Conservation (phyloP, 176 grass and related monocot species). For the Themeda triandra region DNA sequence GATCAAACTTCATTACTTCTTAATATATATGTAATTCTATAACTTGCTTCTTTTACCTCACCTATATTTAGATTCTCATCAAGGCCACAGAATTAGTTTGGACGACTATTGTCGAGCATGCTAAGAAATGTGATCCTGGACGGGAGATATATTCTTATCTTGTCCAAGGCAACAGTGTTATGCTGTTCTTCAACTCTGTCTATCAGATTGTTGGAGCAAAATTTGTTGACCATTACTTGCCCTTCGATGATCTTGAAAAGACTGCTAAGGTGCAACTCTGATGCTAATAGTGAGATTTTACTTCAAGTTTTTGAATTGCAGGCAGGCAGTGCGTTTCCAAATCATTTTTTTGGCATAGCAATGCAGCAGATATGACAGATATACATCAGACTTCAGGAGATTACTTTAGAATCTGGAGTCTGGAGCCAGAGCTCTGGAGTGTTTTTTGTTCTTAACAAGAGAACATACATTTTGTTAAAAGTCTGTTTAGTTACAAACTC, state of each 20-base stretch:
- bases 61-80: slow-evolving; percentile 28
- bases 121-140: slow-evolving; percentile 38
- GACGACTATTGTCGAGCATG: slow-evolving; percentile 36
- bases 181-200: slow-evolving; percentile 23
- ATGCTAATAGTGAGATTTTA: background rate
- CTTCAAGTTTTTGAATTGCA: background rate
- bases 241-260: slow-evolving; percentile 11
- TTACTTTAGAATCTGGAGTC: too few relatives aligned
- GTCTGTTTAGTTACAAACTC: background rate
- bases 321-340: too few relatives aligned
- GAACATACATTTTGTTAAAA: background rate
- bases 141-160: slow-evolving; percentile 11
- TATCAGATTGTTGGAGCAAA: background rate
- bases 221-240: background rate
- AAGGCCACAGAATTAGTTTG: background rate
- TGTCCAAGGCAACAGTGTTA: background rate
- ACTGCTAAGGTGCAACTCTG: background rate
- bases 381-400: background rate
- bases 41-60: too few relatives aligned
- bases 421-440: background rate
- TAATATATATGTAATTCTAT: too few relatives aligned
- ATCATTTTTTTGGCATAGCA: background rate
- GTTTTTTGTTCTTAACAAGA: background rate
- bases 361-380: background rate
- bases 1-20: background rate